phyloP scores from a whole-genome alignment of 768 basidiomycete genomes.

The Hericium coralloides region DNA sequence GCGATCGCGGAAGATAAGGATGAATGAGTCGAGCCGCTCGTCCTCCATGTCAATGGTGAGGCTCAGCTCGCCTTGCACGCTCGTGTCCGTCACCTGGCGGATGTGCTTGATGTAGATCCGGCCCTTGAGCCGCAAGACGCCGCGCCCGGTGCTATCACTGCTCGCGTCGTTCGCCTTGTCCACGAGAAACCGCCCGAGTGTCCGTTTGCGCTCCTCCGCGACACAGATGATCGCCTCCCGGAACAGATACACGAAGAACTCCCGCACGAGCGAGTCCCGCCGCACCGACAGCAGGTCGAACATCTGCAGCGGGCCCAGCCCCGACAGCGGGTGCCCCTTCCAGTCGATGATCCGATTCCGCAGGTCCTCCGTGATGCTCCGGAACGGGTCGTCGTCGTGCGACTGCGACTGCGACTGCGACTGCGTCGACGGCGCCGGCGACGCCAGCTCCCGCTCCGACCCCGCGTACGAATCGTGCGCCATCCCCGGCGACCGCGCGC shows the following conservation, averaged over 20 bases:
- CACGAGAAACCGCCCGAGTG: constrained; percentile 65
- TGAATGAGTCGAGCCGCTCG: constrained; percentile 86
- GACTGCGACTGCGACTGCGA: constrained; percentile 19
- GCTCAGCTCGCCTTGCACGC: constrained; percentile 75
- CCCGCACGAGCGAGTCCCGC: constrained; percentile 81
- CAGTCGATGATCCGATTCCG: constrained; percentile 88
- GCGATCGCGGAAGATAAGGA: constrained; percentile 89
- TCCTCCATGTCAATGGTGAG: constrained; percentile 98
- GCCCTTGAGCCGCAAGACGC: constrained; percentile 86
- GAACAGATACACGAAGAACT: constrained; percentile 96
- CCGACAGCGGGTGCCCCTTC: constrained; percentile 89
- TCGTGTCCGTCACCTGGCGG: constrained; percentile 76
- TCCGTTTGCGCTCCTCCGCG: constrained; percentile 81
- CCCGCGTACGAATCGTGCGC: constrained; percentile 5
- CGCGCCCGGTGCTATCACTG: constrained; percentile 31
- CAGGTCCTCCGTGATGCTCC: constrained; percentile 80
- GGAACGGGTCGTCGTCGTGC: constrained; percentile 62
- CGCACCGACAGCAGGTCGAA: constrained; percentile 87
- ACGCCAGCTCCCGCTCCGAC: constrained; percentile 5
- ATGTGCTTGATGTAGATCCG: constrained; percentile 95
- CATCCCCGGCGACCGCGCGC: constrained; percentile 24
- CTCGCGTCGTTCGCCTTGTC: constrained; percentile 25
- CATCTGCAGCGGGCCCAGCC: constrained; percentile 83
- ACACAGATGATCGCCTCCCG: constrained; percentile 97
- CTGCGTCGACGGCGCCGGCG: neutral